Percentiles rank a stretch among this genome's conserved stretches.
Evolutionary conservation across 2,329 filamentous ascomycete genomes (phyloP).

Genomic region (Elsinoe necatrix): DNA sequence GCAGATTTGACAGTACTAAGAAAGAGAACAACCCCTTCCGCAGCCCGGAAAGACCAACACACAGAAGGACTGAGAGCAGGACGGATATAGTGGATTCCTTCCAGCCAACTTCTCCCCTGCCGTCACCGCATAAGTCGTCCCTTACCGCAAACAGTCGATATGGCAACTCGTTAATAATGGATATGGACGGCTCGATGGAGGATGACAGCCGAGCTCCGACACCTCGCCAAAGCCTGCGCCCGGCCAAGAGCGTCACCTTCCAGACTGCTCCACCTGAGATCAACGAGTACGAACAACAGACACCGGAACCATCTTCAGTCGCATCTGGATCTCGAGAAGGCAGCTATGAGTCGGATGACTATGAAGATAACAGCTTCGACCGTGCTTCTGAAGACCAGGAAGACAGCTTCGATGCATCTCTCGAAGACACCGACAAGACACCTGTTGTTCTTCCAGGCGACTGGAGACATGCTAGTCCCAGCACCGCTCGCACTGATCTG

Average conservation of each 20-base stretch:
- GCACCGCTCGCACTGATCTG: constrained; percentile 48
- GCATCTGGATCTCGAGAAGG: constrained; percentile 85
- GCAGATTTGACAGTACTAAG: constrained; percentile 44
- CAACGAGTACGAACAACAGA: constrained; percentile 97
- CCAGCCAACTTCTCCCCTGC: constrained; percentile 51
- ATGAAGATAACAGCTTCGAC: constrained; percentile 58
- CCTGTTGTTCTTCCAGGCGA: constrained; percentile 96
- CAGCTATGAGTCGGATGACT: constrained; percentile 75
- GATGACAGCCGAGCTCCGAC: constrained; percentile 54
- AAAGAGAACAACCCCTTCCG: constrained; percentile 31
- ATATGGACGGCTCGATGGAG: constrained; percentile 49
- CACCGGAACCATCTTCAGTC: constrained; percentile 87
- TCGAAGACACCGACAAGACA: constrained; percentile 94
- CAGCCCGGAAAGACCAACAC: constrained; percentile 23
- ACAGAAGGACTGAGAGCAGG: constrained; percentile 48
- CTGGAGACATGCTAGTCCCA: constrained; percentile 73
- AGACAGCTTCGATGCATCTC: constrained; percentile 90
- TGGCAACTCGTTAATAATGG: constrained; percentile 55
- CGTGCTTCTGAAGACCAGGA: constrained; percentile 47
- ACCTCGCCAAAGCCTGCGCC: constrained; percentile 64
- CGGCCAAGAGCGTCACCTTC: constrained; percentile 96
- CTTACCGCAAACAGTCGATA: constrained; percentile 58
- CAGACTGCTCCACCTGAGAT: constrained; percentile 87
- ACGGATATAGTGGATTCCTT: constrained; percentile 23
- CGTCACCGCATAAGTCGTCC: constrained; percentile 83